Evolutionary conservation across 1,284 basidiomycete genomes (phyloP), one percentile per base, ranked within the genome.

Genomic region (Trichosporon faecale): DNA sequence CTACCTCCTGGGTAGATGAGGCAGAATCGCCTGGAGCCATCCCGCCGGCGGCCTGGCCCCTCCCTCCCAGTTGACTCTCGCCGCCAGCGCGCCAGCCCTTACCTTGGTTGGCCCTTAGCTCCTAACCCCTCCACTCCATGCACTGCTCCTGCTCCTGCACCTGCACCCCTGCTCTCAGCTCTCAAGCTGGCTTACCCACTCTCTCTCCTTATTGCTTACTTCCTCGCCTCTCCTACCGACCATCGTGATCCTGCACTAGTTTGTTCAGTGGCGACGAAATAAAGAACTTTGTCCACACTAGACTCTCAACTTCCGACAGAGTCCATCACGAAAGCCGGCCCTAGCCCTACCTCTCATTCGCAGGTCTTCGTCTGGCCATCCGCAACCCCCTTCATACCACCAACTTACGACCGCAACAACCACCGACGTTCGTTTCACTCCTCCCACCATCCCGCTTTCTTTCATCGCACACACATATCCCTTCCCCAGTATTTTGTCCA

Each of bases 1-100:
- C 49, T 52, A 25, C 21, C n/a, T 21, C 21, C 49, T 52, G 18
- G 49, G 21, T 18, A n/a, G 21, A 8, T 18, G 8, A 52, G 49
- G 49, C 49, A 52, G 49, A 25, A 52, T 25, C n/a, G 49, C 49
- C 49, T 25, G 49, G 21, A 25, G 49, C 49, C 8, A 52, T 52
- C 49, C 49, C 49, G 49, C 49, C 46, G 46, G n/a, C 49, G 49
- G 49, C 23, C 49, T 52, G 49, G 49, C 49, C 49, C 49, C 49
- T 52, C 49, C 12, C 49, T 11, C 25, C 49, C 49, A n/a, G n/a
- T n/a, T n/a, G n/a, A 52, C 49, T 52, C 18, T 52, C 49, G 49
- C 49, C 49, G 21, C 49, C 49, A 25, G 49, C 49, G 21, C 49
- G n/a, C 49, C 49, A 2, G n/a, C 49, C 49, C 49, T 52, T 12